Percentiles rank a stretch among this genome's conserved stretches.
Evolutionary conservation across 257 asterid species (phyloP).

Genomic region (Salvia splendens): DNA sequence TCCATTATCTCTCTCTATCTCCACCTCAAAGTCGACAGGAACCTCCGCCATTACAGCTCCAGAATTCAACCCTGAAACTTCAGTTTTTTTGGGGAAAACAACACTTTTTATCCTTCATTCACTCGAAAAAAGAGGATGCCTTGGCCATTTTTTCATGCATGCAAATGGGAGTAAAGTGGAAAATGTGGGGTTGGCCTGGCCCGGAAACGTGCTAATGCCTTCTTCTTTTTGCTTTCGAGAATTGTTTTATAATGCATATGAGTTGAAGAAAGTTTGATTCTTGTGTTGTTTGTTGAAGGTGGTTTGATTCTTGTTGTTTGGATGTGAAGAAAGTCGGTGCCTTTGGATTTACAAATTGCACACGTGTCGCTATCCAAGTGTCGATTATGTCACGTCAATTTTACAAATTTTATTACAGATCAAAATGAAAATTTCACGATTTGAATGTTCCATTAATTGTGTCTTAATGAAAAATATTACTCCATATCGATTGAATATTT

Average conservation of each 20-base stretch:
- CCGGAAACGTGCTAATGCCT: conserved; percentile 13
- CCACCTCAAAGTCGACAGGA: conserved; percentile 40
- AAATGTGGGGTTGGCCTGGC: conserved; percentile 8
- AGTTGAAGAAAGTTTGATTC: conserved; percentile 26
- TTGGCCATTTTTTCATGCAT: conserved; percentile 37
- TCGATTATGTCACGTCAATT: too few relatives aligned
- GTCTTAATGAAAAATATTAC: too few relatives aligned
- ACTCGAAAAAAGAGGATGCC: conserved; percentile 28
- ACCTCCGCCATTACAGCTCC: conserved; percentile 38
- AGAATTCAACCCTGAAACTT: background rate
- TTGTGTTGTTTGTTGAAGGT: background rate
- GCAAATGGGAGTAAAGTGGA: conserved; percentile 31
- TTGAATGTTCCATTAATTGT: too few relatives aligned
- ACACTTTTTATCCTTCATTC: conserved; percentile 10
- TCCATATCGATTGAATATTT: too few relatives aligned
- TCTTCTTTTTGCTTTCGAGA: conserved; percentile 4
- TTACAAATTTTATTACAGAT: too few relatives aligned
- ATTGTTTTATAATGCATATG: background rate
- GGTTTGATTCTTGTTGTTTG: conserved; percentile 22
- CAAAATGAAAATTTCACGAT: too few relatives aligned
- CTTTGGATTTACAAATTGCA: background rate
- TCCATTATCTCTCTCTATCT: conserved; percentile 42
- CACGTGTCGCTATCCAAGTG: conserved; percentile 15
- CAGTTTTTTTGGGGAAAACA: background rate
- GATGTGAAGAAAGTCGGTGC: conserved; percentile 20